phyloP scores from a whole-genome alignment of 352 stramenopile genomes.

The Globisporangium iwayamae region DNA sequence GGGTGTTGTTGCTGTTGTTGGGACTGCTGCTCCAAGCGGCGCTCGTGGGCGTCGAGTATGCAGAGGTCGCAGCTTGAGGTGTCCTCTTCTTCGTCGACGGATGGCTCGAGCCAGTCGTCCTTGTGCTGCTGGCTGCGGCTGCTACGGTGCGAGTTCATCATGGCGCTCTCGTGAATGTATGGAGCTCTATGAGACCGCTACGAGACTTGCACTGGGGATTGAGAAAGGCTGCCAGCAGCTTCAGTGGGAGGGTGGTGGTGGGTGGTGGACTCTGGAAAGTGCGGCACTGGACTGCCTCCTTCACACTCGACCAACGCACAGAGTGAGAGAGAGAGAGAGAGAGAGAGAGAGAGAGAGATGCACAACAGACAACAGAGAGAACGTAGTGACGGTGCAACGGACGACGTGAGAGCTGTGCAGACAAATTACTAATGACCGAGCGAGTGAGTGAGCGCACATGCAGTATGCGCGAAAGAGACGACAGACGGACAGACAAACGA shows the following conservation, averaged over 20 bases:
- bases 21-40: not conserved
- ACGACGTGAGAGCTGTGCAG: not conserved
- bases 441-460: not conserved
- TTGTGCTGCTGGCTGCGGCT: not conserved
- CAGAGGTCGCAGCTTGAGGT: constrained; percentile 1
- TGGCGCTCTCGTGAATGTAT: not conserved
- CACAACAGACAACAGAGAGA: not conserved
- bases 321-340: too few relatives aligned
- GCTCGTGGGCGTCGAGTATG: not conserved
- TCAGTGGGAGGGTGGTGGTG: not conserved
- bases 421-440: not conserved
- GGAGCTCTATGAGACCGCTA: not conserved
- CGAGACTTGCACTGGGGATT: not conserved
- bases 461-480: not conserved
- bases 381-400: not conserved
- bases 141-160: constrained; percentile 6
- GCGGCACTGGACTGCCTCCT: not conserved
- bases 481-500: too few relatives aligned
- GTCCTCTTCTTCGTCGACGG: not conserved
- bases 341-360: too few relatives aligned
- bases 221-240: not conserved
- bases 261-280: not conserved
- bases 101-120: not conserved
- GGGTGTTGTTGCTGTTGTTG: not conserved
- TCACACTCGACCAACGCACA: not conserved